Base-by-base conservation (phyloP, 1,284 basidiomycete species). In the Apiotrichum veenhuisii region DNA sequence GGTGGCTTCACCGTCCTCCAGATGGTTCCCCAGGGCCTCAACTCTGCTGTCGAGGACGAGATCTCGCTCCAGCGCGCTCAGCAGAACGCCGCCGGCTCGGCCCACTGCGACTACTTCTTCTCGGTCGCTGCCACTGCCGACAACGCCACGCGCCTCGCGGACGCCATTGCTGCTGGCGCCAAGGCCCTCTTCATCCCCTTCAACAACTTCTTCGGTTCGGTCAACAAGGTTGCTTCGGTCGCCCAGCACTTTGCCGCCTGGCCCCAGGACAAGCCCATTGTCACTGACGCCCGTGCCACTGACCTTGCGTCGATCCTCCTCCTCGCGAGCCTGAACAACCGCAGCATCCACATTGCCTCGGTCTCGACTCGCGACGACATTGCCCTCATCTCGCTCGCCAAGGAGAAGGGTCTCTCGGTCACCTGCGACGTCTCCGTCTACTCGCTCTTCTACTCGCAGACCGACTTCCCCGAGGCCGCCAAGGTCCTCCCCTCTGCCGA, bases 401-500 rank as follows among this genome's bases (percentile, higher is more conserved):
- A 98, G 80, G 87, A 88, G 54, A 96, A 95, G 80, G 83, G 88
- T 27, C 83, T 98, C 66, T 88, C 90, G 70, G 95, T 98, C 57
- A 98, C 94, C 2, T 98, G 95, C 74, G 96, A 99, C 68, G 91
- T 97, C 36, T 86, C 93, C 11, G 83, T 98, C 50, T 98, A 92
- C 77, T 84, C 91, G 12, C 81, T 99, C 59, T 98, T 97, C 85
- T 94, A 93, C 79, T 85, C 84, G 25, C 82, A 81, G 54, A 87
- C 88, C 62, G 83, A 89, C 64, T 93, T 84, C 79, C 85, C 86
- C 5, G 78, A 78, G 2, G 82, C 86, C 8, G 79, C 77, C 33
- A 79, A 77, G 11, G 83, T 84, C 66, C 81, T 98, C 41, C 94
- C 95, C 1, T 82, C 88, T 0, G 73, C 75, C 1, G 85, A 86